Evolutionary conservation across 805 yeast species (phyloP), one percentile per base, ranked within the genome.

Genomic region (Cyberlindnera misumaiensis): DNA sequence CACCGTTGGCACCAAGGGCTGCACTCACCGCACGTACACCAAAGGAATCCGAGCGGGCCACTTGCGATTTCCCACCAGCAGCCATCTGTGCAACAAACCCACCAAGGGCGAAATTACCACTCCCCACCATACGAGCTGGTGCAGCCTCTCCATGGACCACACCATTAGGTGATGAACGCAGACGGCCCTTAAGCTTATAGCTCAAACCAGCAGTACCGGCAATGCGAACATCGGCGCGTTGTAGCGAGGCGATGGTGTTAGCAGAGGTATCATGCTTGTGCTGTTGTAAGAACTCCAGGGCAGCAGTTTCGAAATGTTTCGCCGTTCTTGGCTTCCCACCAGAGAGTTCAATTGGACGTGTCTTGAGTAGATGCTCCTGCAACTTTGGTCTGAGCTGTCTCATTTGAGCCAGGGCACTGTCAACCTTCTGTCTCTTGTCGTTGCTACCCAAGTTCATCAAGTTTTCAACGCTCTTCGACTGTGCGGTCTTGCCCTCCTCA

Each of bases 161-260:
- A 35, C 95, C 95, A 51, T 80, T 75, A 16, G 94, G 93, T 4
- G 83, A 67, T 56, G 77, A 82, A 41, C 65, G 55, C 28, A 86
- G 62, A 56, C 86, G 72, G 6, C 95, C 95, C 41, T 69, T 72
- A 44, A 82, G 71, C 29, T 66, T 67, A 51, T 84, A 86, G 2
- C 85, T 72, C 43, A 85, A 68, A 6, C 95, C 95, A 22, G 83
- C 95, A 7, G 83, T 74, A 25, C 88, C 94, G 38, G 80, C 71
- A 33, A 75, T 56, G 20, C 58, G 57, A 11, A 46, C 41, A 10
- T 41, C 39, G 9, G 34, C 10, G 14, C 37, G 32, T 26, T 22
- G 22, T 14, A 47, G 20, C 35, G 43, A 38, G 31, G 38, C 35
- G 27, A 44, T 16, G 20, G 32, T 34, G 35, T 32, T 36, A 20